These are phyloP conservation scores for Ophiognomonia clavigignenti-juglandacearum DNA, from an alignment of 2,329 filamentous ascomycete genomes.

Conservation along the genomic window DNA sequence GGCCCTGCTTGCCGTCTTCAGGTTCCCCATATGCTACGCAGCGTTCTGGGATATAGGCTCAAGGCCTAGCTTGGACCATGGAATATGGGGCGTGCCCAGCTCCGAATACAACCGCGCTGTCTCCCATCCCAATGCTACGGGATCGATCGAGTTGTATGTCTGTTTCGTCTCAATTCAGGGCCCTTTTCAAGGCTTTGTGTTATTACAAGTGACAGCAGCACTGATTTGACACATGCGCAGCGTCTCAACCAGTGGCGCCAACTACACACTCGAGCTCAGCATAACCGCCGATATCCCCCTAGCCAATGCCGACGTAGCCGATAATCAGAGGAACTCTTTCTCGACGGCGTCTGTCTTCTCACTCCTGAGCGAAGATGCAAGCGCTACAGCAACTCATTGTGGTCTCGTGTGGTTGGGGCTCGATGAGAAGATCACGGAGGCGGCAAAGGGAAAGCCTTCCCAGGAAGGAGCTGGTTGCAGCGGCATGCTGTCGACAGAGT, in stretches of 20 bases:
- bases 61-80: neutral
- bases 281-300: neutral
- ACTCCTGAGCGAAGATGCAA: neutral
- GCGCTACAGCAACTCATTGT: neutral
- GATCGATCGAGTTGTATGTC: neutral
- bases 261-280: neutral
- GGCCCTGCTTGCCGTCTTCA: neutral
- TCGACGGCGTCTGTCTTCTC: neutral
- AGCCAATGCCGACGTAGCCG: neutral
- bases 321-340: neutral
- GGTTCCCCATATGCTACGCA: neutral
- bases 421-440: neutral
- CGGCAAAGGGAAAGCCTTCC: neutral
- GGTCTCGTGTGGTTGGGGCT: neutral
- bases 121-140: neutral
- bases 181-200: neutral
- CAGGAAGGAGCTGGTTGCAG: neutral
- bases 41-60: neutral
- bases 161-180: too few relatives aligned
- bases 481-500: neutral
- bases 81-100: neutral
- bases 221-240: neutral
- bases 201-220: neutral
- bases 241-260: neutral
- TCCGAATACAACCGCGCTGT: neutral